Percentiles rank a stretch among this genome's conserved stretches.
Evolutionary conservation across 1,284 basidiomycete genomes (phyloP).

Genomic region (Puccinia triticina): DNA sequence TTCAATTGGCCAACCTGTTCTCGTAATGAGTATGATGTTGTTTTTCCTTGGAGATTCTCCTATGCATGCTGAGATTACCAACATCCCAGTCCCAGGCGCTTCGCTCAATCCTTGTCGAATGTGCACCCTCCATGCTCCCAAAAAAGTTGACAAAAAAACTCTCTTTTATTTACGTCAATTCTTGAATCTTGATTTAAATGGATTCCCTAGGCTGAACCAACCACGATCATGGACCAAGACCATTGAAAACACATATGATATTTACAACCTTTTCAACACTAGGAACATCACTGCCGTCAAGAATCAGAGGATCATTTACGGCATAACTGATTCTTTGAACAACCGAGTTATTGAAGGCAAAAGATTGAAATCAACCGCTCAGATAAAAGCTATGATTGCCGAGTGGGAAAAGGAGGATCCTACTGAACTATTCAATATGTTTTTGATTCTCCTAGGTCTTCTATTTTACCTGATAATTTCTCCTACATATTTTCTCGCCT

Average conservation of each 20-base stretch:
- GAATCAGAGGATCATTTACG: background rate
- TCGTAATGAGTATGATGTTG: conserved; percentile 11
- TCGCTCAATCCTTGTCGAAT: conserved; percentile 24
- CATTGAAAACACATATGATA: conserved; percentile 7
- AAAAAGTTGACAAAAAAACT: background rate
- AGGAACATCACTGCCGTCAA: background rate
- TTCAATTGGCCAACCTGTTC: conserved; percentile 9
- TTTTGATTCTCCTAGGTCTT: background rate
- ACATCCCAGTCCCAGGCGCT: background rate
- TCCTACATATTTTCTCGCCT: too few relatives aligned
- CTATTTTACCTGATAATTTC: too few relatives aligned
- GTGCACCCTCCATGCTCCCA: background rate
- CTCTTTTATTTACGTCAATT: conserved; percentile 18
- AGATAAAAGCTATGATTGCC: background rate
- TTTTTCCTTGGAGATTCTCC: conserved; percentile 28
- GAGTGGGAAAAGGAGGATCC: background rate
- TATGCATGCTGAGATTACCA: conserved; percentile 29
- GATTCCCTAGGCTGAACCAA: background rate
- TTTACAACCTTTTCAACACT: background rate
- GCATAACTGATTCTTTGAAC: conserved; percentile 2
- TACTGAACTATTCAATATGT: background rate
- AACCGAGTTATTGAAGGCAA: conserved; percentile 10
- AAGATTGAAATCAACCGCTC: background rate
- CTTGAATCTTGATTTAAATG: background rate
- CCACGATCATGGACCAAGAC: background rate